Percentiles rank a stretch among this genome's conserved stretches.
phyloP scores from a whole-genome alignment of 805 yeast species.

The Myxozyma sirexii region DNA sequence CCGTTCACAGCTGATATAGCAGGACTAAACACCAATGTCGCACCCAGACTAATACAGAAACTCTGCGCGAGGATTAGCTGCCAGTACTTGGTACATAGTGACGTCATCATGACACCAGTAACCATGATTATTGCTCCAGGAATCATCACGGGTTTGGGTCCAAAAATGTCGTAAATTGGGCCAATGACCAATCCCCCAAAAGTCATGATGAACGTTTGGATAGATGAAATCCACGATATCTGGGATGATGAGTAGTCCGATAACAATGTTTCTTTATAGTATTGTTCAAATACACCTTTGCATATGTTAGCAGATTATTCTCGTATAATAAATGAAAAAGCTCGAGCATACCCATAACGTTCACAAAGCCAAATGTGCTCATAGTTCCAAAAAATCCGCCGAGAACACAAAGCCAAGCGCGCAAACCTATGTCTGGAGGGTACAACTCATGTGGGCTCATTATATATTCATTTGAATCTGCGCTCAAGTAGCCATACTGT shows the following conservation, averaged over 20 bases:
- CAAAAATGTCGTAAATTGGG: conserved; percentile 38
- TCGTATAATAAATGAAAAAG: not conserved
- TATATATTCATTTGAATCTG: conserved; percentile 10
- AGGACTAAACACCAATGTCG: conserved; percentile 49
- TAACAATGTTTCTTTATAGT: conserved; percentile 36
- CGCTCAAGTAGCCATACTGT: conserved; percentile 9
- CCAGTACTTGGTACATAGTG: conserved; percentile 47
- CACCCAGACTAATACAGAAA: conserved; percentile 51
- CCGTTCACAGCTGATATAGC: conserved; percentile 50
- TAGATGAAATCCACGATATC: conserved; percentile 42
- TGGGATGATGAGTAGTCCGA: conserved; percentile 36
- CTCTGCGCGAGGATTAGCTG: conserved; percentile 60
- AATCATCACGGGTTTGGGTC: conserved; percentile 35
- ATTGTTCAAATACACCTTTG: conserved; percentile 37
- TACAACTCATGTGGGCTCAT: conserved; percentile 15
- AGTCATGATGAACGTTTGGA: conserved; percentile 38
- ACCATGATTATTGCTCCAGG: conserved; percentile 35
- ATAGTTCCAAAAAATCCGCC: conserved; percentile 61
- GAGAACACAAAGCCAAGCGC: conserved; percentile 55
- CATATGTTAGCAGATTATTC: not conserved
- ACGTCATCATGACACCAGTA: conserved; percentile 41
- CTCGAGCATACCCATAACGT: conserved; percentile 29
- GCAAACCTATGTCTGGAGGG: conserved; percentile 14
- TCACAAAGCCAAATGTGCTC: conserved; percentile 57
- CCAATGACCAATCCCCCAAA: conserved; percentile 39